A percentile compares a stretch with the other conserved stretches of the same genome.
Evolutionary conservation across 768 basidiomycete genomes (phyloP).

Genomic region (Daedalea quercina): DNA sequence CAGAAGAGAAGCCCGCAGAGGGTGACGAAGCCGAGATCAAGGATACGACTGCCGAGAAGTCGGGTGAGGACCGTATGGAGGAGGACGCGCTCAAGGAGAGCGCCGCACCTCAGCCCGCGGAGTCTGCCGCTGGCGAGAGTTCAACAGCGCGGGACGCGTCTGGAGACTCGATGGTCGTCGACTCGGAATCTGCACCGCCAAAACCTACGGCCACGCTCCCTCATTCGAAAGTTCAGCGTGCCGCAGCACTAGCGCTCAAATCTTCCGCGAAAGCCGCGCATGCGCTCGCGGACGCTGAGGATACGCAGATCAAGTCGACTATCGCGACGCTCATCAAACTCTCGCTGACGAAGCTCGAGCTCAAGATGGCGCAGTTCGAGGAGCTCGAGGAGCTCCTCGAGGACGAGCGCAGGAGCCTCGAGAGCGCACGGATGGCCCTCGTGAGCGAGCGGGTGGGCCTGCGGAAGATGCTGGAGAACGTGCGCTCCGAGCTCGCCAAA

Average conservation of each 20-base stretch:
- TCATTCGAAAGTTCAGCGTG: constrained; percentile 72
- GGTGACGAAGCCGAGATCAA: constrained; percentile 22
- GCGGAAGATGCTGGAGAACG: constrained; percentile 65
- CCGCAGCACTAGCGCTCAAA: constrained; percentile 81
- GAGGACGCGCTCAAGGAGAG: constrained; percentile 34
- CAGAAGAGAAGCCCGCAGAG: constrained; percentile 27
- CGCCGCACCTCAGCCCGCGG: constrained; percentile 14
- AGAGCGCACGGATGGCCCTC: constrained; percentile 73
- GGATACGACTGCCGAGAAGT: constrained; percentile 32
- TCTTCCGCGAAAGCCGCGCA: constrained; percentile 84
- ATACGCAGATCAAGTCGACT: constrained; percentile 67
- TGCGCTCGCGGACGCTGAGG: constrained; percentile 76
- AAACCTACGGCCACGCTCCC: constrained; percentile 41
- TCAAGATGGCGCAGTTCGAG: constrained; percentile 94
- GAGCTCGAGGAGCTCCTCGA: constrained; percentile 89
- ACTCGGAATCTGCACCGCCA: constrained; percentile 25
- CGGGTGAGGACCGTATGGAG: constrained; percentile 26
- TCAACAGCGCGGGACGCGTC: neutral
- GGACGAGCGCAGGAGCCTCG: constrained; percentile 80
- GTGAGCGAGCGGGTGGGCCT: constrained; percentile 72
- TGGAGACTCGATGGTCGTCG: constrained; percentile 42
- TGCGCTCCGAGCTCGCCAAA: constrained; percentile 57
- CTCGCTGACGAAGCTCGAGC: constrained; percentile 80
- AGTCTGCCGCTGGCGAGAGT: constrained; percentile 13
- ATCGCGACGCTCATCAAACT: constrained; percentile 83